Evolutionary conservation across 306 rosid species (phyloP).

Genomic region (Lathyrus tuberosus): DNA sequence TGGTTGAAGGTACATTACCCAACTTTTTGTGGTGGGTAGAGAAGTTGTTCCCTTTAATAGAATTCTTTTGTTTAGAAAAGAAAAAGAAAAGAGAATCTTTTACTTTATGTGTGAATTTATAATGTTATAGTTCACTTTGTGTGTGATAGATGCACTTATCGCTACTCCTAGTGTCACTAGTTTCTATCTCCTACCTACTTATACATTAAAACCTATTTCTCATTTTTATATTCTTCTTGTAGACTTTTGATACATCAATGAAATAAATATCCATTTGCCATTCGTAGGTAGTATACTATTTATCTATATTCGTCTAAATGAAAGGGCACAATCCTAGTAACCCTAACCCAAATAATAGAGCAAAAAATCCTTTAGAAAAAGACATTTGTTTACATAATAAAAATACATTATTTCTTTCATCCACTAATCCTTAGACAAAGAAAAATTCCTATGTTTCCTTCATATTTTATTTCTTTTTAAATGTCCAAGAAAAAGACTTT

Average conservation of each 20-base stretch:
- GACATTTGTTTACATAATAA: constrained; percentile 33
- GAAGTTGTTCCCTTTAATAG: too few relatives aligned
- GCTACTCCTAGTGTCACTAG: too few relatives aligned
- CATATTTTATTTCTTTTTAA: constrained; percentile 5
- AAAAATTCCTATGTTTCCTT: constrained; percentile 17
- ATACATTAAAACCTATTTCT: neutral
- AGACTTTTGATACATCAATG: constrained; percentile 2
- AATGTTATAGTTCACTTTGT: too few relatives aligned
- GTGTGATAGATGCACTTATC: too few relatives aligned
- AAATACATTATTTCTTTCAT: constrained; percentile 30
- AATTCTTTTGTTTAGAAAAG: too few relatives aligned
- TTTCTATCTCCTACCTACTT: too few relatives aligned
- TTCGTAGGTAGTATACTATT: constrained; percentile 1
- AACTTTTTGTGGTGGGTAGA: too few relatives aligned
- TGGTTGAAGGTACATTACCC: too few relatives aligned
- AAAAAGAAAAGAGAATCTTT: too few relatives aligned
- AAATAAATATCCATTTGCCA: neutral
- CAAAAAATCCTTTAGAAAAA: neutral
- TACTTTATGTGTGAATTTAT: too few relatives aligned
- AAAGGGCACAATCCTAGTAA: constrained; percentile 31
- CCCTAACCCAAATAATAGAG: neutral
- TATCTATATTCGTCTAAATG: neutral
- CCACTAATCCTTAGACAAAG: constrained; percentile 4
- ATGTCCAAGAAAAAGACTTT: constrained; percentile 17
- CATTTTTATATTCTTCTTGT: neutral